Evolutionary conservation across 768 basidiomycete genomes (phyloP).

Genomic region (Infundibulicybe gibba): DNA sequence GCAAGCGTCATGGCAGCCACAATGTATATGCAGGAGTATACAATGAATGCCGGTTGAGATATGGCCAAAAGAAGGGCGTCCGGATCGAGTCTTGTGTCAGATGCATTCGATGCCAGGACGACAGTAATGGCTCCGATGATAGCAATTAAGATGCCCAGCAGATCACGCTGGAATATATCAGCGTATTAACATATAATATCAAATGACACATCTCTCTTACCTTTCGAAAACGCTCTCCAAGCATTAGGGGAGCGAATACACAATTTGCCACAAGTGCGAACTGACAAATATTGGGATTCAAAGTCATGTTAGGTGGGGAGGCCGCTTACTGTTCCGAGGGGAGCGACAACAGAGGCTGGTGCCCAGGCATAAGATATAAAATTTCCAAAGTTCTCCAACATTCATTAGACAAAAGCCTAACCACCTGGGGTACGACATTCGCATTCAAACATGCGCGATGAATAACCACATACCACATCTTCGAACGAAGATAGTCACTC

Average conservation of each 20-base stretch:
- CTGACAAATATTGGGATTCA: conserved; percentile 29
- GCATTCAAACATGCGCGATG: background rate
- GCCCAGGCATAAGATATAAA: conserved; percentile 90
- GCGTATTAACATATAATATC: conserved; percentile 4
- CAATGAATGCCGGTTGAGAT: conserved; percentile 65
- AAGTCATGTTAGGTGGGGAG: conserved; percentile 2
- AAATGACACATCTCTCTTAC: conserved; percentile 29
- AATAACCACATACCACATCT: conserved; percentile 59
- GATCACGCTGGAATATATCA: conserved; percentile 53
- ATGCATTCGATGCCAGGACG: conserved; percentile 76
- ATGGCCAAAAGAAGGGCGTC: conserved; percentile 67
- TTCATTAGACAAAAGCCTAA: conserved; percentile 86
- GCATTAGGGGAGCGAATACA: conserved; percentile 84
- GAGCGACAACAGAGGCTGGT: conserved; percentile 91
- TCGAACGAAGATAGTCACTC: conserved; percentile 78
- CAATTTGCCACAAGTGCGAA: conserved; percentile 96
- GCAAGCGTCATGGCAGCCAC: conserved; percentile 54
- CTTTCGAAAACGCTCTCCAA: conserved; percentile 79
- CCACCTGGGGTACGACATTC: conserved; percentile 60
- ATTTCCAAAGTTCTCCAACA: conserved; percentile 84
- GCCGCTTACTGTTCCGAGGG: conserved; percentile 82
- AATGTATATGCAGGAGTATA: conserved; percentile 67
- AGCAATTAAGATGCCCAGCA: conserved; percentile 76
- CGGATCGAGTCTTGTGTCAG: conserved; percentile 67
- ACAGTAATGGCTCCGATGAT: conserved; percentile 90